These are phyloP conservation scores for Parachaetomium inaequale DNA, from an alignment of 495 filamentous ascomycete genomes.

Conservation along the genomic window DNA sequence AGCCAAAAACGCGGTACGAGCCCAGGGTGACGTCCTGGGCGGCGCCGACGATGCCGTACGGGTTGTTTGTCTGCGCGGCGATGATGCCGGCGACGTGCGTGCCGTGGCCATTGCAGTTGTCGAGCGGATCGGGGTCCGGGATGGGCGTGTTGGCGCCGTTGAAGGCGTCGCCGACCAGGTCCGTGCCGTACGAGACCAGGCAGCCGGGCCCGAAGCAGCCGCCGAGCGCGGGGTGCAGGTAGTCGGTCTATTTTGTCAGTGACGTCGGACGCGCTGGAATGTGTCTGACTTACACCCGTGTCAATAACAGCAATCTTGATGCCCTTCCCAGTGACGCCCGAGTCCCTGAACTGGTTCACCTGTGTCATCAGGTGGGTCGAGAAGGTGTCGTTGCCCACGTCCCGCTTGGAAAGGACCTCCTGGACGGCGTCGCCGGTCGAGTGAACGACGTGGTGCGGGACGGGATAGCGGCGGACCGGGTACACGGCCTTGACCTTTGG, in stretches of 20 bases:
- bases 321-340: conserved; percentile 43
- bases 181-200: conserved; percentile 51
- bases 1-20: conserved; percentile 55
- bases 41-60: conserved; percentile 52
- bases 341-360: conserved; percentile 46
- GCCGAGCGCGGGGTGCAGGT: conserved; percentile 55
- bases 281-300: conserved; percentile 40
- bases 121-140: conserved; percentile 46
- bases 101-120: conserved; percentile 47
- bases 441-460: conserved; percentile 45
- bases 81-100: conserved; percentile 54
- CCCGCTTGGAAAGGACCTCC: conserved; percentile 30
- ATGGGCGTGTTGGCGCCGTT: conserved; percentile 39
- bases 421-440: conserved; percentile 38
- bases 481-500: conserved; percentile 45
- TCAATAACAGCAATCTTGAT: conserved; percentile 50
- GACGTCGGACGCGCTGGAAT: neutral
- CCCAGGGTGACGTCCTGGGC: conserved; percentile 53
- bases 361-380: conserved; percentile 47
- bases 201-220: conserved; percentile 55
- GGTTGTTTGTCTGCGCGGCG: conserved; percentile 48
- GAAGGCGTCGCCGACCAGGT: conserved; percentile 53
- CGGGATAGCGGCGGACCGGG: conserved; percentile 42
- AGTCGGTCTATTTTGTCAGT: conserved; percentile 48
- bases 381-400: conserved; percentile 40